A percentile compares a stretch with the other conserved stretches of the same genome.
Conservation (phyloP, 441 rosid genomes). For the Pelargonium australe region DNA sequence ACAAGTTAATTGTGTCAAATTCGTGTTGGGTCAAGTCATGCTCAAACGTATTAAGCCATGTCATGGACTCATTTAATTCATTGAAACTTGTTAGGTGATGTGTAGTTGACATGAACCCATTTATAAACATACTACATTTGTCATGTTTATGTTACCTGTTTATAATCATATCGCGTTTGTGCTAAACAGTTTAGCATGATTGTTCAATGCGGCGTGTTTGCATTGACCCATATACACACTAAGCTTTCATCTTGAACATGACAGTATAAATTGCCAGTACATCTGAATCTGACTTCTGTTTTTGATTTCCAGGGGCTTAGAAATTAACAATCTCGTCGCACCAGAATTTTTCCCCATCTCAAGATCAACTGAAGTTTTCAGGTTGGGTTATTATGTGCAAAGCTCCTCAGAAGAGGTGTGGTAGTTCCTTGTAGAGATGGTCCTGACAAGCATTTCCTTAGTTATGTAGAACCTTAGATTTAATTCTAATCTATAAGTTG, state of each 20-base stretch:
- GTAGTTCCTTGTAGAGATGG: constrained; percentile 8
- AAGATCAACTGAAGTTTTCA: neutral
- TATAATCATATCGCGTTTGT: too few relatives aligned
- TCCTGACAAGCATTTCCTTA: neutral
- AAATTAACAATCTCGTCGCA: constrained; percentile 5
- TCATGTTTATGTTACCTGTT: too few relatives aligned
- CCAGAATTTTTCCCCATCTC: constrained; percentile 9
- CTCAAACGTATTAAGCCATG: too few relatives aligned
- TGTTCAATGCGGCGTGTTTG: too few relatives aligned
- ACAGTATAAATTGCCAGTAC: neutral
- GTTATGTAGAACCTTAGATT: constrained; percentile 10
- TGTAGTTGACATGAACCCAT: too few relatives aligned
- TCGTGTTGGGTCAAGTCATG: too few relatives aligned
- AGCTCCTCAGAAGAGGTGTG: neutral
- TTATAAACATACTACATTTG: too few relatives aligned
- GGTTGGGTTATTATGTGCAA: neutral
- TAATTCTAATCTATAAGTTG: constrained; percentile 10
- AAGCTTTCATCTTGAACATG: neutral
- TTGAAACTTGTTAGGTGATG: too few relatives aligned
- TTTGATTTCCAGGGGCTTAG: constrained; percentile 22
- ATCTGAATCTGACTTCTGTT: neutral
- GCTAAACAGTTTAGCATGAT: too few relatives aligned
- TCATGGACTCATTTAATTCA: too few relatives aligned
- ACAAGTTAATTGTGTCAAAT: too few relatives aligned
- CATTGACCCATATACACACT: too few relatives aligned